Percentiles rank a stretch among this genome's conserved stretches.
phyloP scores from a whole-genome alignment of 2,329 filamentous ascomycete genomes.

The Aspergillus fischeri region DNA sequence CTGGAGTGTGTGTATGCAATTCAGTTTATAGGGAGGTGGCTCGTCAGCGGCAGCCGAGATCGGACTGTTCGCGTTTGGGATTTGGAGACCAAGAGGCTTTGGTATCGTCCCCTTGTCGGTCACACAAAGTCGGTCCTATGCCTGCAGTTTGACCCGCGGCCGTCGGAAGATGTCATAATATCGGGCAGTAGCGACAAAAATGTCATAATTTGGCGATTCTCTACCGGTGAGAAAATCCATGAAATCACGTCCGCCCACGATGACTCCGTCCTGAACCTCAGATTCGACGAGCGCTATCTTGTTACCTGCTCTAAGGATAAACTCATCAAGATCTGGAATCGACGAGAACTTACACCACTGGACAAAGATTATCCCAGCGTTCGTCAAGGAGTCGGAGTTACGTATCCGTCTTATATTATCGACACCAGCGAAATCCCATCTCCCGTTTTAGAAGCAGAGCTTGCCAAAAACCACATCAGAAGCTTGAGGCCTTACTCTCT shows the following conservation, averaged over 20 bases:
- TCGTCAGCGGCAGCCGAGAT: slow-evolving; percentile 92
- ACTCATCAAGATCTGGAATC: slow-evolving; percentile 94
- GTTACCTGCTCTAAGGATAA: slow-evolving; percentile 98
- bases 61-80: slow-evolving; percentile 87
- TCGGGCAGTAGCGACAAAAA: slow-evolving; percentile 91
- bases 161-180: slow-evolving; percentile 85
- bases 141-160: slow-evolving; percentile 86
- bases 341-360: slow-evolving; percentile 56
- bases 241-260: slow-evolving; percentile 71
- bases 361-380: slow-evolving; percentile 45
- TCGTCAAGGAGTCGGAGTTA: slow-evolving; percentile 39
- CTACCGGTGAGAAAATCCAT: slow-evolving; percentile 78
- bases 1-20: slow-evolving; percentile 92
- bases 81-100: slow-evolving; percentile 73
- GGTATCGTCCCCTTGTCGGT: slow-evolving; percentile 66
- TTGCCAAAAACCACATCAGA: slow-evolving; percentile 40
- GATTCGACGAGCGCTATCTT: slow-evolving; percentile 85
- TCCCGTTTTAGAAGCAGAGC: slow-evolving; percentile 38
- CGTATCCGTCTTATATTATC: slow-evolving; percentile 53
- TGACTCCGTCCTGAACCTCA: slow-evolving; percentile 89
- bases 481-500: slow-evolving; percentile 64
- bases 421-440: slow-evolving; percentile 44
- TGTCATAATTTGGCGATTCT: slow-evolving; percentile 90
- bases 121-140: slow-evolving; percentile 88
- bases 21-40: slow-evolving; percentile 77